Conservation (phyloP, 116 monocot genomes). For the Thalassia testudinum region DNA sequence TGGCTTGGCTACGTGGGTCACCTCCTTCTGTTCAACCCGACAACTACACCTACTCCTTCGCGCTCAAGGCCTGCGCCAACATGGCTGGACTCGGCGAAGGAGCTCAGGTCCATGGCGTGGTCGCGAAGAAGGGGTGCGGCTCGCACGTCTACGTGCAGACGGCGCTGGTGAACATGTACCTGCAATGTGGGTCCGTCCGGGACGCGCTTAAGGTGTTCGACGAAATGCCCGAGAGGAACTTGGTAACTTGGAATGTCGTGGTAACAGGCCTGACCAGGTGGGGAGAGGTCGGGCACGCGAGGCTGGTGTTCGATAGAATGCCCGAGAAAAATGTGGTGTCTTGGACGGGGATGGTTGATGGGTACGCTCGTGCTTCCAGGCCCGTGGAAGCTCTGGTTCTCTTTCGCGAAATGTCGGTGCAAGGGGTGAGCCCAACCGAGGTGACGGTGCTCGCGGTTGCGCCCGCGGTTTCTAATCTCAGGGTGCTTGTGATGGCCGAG, state of each 20-base stretch:
- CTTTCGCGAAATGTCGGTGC: constrained; percentile 30
- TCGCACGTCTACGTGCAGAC: constrained; percentile 45
- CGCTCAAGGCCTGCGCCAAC: constrained; percentile 52
- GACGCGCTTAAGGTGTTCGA: constrained; percentile 37
- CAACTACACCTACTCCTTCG: constrained; percentile 49
- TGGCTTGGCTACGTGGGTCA: neutral
- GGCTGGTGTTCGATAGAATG: constrained; percentile 35
- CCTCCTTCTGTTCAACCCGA: neutral
- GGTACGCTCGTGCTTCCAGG: constrained; percentile 21
- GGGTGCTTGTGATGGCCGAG: constrained; percentile 16
- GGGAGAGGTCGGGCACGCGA: constrained; percentile 32
- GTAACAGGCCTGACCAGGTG: constrained; percentile 32
- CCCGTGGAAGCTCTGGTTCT: constrained; percentile 27
- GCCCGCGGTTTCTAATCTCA: constrained; percentile 39
- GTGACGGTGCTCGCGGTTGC: constrained; percentile 49
- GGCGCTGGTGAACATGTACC: constrained; percentile 39
- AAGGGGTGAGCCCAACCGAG: constrained; percentile 30
- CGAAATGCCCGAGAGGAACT: constrained; percentile 45
- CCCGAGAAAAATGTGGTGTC: constrained; percentile 39
- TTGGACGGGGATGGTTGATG: constrained; percentile 82
- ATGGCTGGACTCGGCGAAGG: constrained; percentile 6
- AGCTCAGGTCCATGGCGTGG: constrained; percentile 25
- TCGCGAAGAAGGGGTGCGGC: constrained; percentile 30
- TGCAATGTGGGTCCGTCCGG: constrained; percentile 9
- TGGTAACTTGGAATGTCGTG: constrained; percentile 54